Evolutionary conservation across 225 moss, liverwort and hornwort genomes (phyloP).

Genomic region (Sphagnum contortum): DNA sequence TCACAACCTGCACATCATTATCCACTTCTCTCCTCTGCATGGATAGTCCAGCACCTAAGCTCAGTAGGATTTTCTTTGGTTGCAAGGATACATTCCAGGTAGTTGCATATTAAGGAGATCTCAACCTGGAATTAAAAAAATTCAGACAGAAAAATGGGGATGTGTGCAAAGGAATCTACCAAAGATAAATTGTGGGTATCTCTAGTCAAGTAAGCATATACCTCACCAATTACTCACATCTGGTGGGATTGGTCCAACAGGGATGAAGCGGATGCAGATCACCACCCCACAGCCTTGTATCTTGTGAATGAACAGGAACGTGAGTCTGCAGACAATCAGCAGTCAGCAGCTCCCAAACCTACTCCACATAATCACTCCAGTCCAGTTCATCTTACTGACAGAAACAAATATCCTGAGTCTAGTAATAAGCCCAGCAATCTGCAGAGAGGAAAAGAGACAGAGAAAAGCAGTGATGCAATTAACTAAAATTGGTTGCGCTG

Average conservation of each 20-base stretch:
- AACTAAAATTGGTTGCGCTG: not conserved
- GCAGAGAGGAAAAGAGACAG: not conserved
- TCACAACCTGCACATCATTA: not conserved
- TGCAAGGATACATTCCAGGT: too few relatives aligned
- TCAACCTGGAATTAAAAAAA: too few relatives aligned
- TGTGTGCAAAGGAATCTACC: too few relatives aligned
- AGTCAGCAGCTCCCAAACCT: not conserved
- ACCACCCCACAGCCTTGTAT: slow-evolving; percentile 20
- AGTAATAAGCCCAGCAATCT: not conserved
- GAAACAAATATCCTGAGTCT: too few relatives aligned
- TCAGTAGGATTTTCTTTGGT: too few relatives aligned
- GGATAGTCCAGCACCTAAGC: too few relatives aligned
- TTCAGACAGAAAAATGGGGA: too few relatives aligned
- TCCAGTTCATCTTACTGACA: too few relatives aligned
- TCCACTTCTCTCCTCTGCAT: too few relatives aligned
- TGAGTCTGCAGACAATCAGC: slow-evolving; percentile 7
- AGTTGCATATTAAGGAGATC: too few relatives aligned
- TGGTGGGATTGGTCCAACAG: slow-evolving; percentile 15
- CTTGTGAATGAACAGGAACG: not conserved
- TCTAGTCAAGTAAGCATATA: not conserved
- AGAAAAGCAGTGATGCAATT: not conserved
- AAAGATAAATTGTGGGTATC: too few relatives aligned
- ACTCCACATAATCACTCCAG: not conserved
- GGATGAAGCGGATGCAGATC: slow-evolving; percentile 7
- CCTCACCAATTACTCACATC: slow-evolving; percentile 23